Conservation (phyloP, 2,329 filamentous ascomycete genomes). For the Verticillium zaregamsianum region DNA sequence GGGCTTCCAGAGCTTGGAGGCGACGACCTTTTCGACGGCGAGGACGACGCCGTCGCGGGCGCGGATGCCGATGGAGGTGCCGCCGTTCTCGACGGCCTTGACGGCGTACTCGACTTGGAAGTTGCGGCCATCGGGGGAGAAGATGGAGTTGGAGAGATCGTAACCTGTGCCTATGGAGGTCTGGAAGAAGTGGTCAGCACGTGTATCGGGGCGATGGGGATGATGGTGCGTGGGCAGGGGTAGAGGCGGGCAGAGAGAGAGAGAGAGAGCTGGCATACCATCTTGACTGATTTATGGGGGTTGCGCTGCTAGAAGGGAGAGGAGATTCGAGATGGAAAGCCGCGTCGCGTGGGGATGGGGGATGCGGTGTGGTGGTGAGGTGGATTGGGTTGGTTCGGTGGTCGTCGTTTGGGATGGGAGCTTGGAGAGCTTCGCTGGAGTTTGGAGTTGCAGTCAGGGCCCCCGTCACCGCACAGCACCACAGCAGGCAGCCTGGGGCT, state of each 20-base stretch:
- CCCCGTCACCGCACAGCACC: background rate
- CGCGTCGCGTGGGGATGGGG: background rate
- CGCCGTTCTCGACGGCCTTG: slow-evolving; percentile 97
- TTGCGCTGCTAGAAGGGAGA: background rate
- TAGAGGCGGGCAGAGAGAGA: background rate
- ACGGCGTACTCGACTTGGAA: slow-evolving; percentile 99
- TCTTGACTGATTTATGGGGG: background rate
- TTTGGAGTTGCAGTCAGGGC: background rate
- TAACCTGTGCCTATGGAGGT: slow-evolving; percentile 99
- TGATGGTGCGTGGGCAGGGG: background rate
- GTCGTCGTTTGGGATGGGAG: background rate
- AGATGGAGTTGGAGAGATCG: slow-evolving; percentile 99
- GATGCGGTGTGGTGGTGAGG: background rate
- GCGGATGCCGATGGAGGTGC: slow-evolving; percentile 91
- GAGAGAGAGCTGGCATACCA: background rate
- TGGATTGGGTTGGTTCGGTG: background rate
- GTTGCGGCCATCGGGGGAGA: slow-evolving; percentile 97
- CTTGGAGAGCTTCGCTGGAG: background rate
- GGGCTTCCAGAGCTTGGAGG: slow-evolving; percentile 91
- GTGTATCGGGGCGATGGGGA: background rate
- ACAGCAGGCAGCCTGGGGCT: slow-evolving; percentile 37
- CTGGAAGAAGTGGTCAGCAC: slow-evolving; percentile 40
- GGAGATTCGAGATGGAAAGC: background rate
- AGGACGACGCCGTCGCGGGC: slow-evolving; percentile 97
- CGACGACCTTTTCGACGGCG: slow-evolving; percentile 93